Base-by-base conservation (phyloP, 139 green algal genomes). In the Coccomyxa sp. region DNA sequence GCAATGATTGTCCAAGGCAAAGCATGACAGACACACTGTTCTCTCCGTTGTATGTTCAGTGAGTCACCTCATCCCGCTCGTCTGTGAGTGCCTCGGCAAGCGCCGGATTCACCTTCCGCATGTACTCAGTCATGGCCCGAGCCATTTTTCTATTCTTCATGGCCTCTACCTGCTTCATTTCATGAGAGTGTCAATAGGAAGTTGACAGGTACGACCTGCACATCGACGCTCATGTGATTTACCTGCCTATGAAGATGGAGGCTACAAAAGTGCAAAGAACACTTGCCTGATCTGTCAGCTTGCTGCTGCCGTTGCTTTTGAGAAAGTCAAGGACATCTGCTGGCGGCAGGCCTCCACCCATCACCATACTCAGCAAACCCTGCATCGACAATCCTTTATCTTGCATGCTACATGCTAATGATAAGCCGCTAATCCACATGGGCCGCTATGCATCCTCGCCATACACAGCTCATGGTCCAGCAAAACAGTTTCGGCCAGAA, bases 11-110 rank as follows among this genome's bases (percentile, higher is more conserved):
- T 13, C 31, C 60, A n/a, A 16, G 4, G 16, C 16, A 80, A 1
- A 21, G 12, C 27, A 80, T 59, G 15, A 27, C 23, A 59, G 31
- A 58, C 15, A 21, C 21, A 68, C 38, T 21, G 23, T 17, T 27
- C 51, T 28, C 16, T 67, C 0, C 67, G 76, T 77, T 17, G 18
- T 12, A 57, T 58, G 58, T 23, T 15, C 30, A 67, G 66, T 13
- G n/a, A 16, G 23, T 18, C 68, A 83, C 83, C 67, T 92, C 76
- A 82, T 93, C 87, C 0, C 90, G 83, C 78, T 93, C 89, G 81
- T 92, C 87, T 13, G 92, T 84, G 0, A 93, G 79, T 12, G 84
- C 86, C 11, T 84, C 38, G 4, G 85, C 88, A n/a, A 93, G 76
- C 23, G 83, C 81, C 23, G 90, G 90, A 81, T 88, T 90, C 30